phyloP scores from a whole-genome alignment of 108 stramenopile genomes.

The Cyclotella cryptica region DNA sequence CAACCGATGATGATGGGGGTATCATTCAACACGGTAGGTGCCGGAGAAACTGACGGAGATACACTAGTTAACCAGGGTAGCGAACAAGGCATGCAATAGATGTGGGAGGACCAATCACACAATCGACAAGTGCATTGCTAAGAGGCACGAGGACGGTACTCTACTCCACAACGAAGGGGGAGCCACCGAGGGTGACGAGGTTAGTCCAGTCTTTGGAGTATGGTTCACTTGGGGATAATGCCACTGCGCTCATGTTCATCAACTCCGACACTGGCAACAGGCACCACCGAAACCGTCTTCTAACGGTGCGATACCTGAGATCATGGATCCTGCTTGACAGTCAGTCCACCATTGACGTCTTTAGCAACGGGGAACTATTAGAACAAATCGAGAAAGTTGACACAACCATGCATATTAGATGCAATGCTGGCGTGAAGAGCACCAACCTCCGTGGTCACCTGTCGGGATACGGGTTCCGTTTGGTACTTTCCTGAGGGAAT shows the following conservation, averaged over 20 bases:
- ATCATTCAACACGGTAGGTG: constrained; percentile 7
- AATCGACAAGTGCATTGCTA: not conserved
- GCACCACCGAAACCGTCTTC: not conserved
- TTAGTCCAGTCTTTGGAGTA: no score
- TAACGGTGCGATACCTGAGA: constrained; percentile 5
- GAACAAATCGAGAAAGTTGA: constrained; percentile 7
- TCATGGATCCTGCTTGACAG: constrained; percentile 51
- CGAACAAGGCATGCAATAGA: constrained; percentile 5
- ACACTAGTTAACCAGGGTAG: not conserved
- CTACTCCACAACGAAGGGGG: not conserved
- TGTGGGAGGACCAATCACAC: not conserved
- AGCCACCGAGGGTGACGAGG: no score
- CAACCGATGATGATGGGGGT: not conserved
- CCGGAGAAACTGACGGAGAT: not conserved
- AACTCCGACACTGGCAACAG: not conserved
- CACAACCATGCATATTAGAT: no score
- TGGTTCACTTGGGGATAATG: no score
- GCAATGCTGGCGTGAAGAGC: no score
- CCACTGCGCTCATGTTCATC: not conserved
- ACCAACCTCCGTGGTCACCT: constrained; percentile 25
- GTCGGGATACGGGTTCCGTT: constrained; percentile 49
- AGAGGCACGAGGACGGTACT: constrained; percentile 6
- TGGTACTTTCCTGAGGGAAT: constrained; percentile 54
- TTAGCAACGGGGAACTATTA: constrained; percentile 40
- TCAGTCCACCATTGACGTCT: no score